Evolutionary conservation across 1,284 basidiomycete genomes (phyloP).

Genomic region (Ganoderma resinaceum): DNA sequence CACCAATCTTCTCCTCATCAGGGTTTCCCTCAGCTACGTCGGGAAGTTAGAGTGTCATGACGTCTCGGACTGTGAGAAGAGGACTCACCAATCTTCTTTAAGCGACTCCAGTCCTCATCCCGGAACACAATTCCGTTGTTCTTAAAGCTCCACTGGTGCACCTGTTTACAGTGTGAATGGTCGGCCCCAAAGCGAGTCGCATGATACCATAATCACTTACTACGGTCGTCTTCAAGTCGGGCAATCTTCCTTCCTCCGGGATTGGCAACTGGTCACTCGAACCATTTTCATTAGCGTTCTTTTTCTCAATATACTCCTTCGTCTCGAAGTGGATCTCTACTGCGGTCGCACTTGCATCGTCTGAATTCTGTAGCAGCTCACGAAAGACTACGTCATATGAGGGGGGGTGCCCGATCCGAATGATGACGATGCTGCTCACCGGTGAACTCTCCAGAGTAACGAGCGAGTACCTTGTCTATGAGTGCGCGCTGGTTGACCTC

Average conservation of each 20-base stretch:
- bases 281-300: conserved; percentile 36
- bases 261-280: neutral
- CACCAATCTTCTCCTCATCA: conserved; percentile 86
- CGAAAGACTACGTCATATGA: conserved; percentile 69
- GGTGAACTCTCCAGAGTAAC: conserved; percentile 95
- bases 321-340: conserved; percentile 89
- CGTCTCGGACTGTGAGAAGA: neutral
- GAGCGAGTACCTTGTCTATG: conserved; percentile 92
- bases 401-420: neutral
- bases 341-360: conserved; percentile 86
- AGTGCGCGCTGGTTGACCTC: conserved; percentile 96
- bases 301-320: conserved; percentile 55
- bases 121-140: conserved; percentile 89
- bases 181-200: neutral
- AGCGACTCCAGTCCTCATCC: conserved; percentile 86
- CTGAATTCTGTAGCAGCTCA: conserved; percentile 94
- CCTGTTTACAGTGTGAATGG: conserved; percentile 43
- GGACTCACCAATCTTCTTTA: conserved; percentile 84
- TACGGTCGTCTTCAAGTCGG: conserved; percentile 67
- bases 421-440: conserved; percentile 45
- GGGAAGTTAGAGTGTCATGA: conserved; percentile 1
- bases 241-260: conserved; percentile 40
- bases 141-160: conserved; percentile 80
- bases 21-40: conserved; percentile 81
- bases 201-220: conserved; percentile 39